phyloP scores from a whole-genome alignment of 2,329 filamentous ascomycete genomes.

The Chaetomium olivaceum region DNA sequence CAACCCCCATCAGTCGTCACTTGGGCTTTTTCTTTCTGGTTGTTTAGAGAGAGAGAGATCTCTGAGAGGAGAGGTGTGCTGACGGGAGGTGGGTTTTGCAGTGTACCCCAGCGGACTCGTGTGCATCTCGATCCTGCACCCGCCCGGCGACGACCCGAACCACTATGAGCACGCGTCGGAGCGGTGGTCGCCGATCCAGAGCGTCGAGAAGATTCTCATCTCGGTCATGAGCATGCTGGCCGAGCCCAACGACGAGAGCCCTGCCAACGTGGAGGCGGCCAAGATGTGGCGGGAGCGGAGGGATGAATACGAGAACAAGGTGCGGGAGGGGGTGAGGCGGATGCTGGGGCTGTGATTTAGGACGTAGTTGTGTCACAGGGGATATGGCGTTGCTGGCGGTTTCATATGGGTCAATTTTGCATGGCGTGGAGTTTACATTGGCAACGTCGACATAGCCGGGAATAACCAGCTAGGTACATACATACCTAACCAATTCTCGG shows the following conservation, averaged over 20 bases:
- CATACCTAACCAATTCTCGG: not conserved
- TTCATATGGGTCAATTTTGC: not conserved
- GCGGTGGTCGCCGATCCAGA: slow-evolving; percentile 95
- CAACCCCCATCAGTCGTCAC: too few relatives aligned
- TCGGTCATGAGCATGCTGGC: slow-evolving; percentile 98
- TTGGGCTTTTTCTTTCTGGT: too few relatives aligned
- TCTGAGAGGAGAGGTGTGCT: not conserved
- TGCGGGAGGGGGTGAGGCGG: slow-evolving; percentile 77
- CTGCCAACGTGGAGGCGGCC: slow-evolving; percentile 92
- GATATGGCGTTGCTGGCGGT: not conserved
- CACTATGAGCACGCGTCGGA: slow-evolving; percentile 97
- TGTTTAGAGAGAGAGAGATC: too few relatives aligned
- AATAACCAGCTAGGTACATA: not conserved
- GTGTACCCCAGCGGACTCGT: slow-evolving; percentile 91
- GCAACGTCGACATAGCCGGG: not conserved
- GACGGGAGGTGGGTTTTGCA: slow-evolving; percentile 40
- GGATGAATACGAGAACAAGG: slow-evolving; percentile 80
- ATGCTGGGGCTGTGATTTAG: slow-evolving; percentile 65
- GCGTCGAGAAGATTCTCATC: slow-evolving; percentile 95
- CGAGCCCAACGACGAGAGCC: slow-evolving; percentile 95
- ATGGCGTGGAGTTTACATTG: slow-evolving; percentile 12
- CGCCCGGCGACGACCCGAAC: slow-evolving; percentile 94
- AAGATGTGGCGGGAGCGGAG: slow-evolving; percentile 92
- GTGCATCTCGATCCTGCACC: slow-evolving; percentile 97
- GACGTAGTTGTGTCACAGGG: not conserved